These are phyloP conservation scores for Phyllosticta citriasiana DNA, from an alignment of 2,329 filamentous ascomycete species.

Conservation along the genomic window DNA sequence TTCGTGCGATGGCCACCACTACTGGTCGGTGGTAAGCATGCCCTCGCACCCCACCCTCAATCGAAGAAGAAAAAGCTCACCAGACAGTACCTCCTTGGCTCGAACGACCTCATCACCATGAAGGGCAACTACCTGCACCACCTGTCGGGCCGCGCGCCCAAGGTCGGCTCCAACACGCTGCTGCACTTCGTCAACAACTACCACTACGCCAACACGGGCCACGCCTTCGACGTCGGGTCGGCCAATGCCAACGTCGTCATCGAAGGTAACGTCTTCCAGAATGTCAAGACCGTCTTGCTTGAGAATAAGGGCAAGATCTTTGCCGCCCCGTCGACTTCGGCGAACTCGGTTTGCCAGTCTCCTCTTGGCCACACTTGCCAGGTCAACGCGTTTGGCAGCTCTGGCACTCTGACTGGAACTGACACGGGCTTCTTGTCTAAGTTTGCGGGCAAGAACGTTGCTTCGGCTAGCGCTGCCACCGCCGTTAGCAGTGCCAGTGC, in stretches of 20 bases:
- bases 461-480: slow-evolving; percentile 31
- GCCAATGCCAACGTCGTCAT: slow-evolving; percentile 36
- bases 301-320: slow-evolving; percentile 35
- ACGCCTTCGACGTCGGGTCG: slow-evolving; percentile 44
- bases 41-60: too few relatives aligned
- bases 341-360: slow-evolving; percentile 33
- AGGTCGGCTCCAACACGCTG: slow-evolving; percentile 46
- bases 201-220: slow-evolving; percentile 45
- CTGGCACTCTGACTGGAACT: slow-evolving; percentile 19
- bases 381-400: slow-evolving; percentile 33
- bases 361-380: slow-evolving; percentile 42
- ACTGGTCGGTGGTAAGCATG: slow-evolving; percentile 40
- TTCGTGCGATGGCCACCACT: slow-evolving; percentile 49
- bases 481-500: slow-evolving; percentile 32
- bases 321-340: slow-evolving; percentile 18
- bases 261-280: slow-evolving; percentile 51
- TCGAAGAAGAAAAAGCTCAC: too few relatives aligned
- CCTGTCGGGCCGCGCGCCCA: slow-evolving; percentile 47
- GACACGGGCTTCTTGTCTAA: slow-evolving; percentile 40
- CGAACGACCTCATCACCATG: slow-evolving; percentile 46
- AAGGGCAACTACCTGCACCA: slow-evolving; percentile 54
- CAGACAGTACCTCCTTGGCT: slow-evolving; percentile 42
- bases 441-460: slow-evolving; percentile 46
- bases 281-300: slow-evolving; percentile 35
- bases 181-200: slow-evolving; percentile 55